These are phyloP conservation scores for Dendrocalamus latiflorus DNA, from an alignment of 202 grass and related monocot species.

Conservation along the genomic window DNA sequence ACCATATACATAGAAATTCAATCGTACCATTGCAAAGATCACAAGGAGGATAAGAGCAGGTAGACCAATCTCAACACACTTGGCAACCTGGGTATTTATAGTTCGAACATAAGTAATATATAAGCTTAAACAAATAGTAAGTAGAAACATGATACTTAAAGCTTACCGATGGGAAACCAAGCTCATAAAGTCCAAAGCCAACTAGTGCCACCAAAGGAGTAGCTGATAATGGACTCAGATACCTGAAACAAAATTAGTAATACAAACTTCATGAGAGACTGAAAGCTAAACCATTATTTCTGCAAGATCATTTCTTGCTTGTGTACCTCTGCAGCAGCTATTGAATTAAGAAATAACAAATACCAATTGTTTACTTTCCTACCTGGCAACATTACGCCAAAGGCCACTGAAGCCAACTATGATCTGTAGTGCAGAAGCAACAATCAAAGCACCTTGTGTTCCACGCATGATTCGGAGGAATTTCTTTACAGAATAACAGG, in stretches of 20 bases:
- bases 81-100: conserved; percentile 68
- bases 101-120: conserved; percentile 20
- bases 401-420: conserved; percentile 97
- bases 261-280: neutral
- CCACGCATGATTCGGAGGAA: conserved; percentile 90
- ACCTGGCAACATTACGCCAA: conserved; percentile 97
- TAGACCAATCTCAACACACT: conserved; percentile 95
- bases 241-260: conserved; percentile 54
- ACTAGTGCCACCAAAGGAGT: conserved; percentile 77
- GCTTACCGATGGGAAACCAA: conserved; percentile 91
- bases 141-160: neutral
- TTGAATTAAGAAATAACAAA: conserved; percentile 1
- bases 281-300: neutral
- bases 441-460: conserved; percentile 96
- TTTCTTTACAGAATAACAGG: conserved; percentile 53
- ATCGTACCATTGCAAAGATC: conserved; percentile 74
- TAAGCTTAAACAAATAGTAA: neutral
- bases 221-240: conserved; percentile 85
- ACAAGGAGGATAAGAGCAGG: conserved; percentile 83
- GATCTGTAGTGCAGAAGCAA: conserved; percentile 92
- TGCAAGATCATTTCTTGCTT: conserved; percentile 10
- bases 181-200: conserved; percentile 91
- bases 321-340: neutral
- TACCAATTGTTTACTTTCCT: conserved; percentile 7
- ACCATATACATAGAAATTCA: neutral